Evolutionary conservation across 805 yeast species (phyloP), one percentile per base, ranked within the genome.

Genomic region (Kregervanrija fluxuum): DNA sequence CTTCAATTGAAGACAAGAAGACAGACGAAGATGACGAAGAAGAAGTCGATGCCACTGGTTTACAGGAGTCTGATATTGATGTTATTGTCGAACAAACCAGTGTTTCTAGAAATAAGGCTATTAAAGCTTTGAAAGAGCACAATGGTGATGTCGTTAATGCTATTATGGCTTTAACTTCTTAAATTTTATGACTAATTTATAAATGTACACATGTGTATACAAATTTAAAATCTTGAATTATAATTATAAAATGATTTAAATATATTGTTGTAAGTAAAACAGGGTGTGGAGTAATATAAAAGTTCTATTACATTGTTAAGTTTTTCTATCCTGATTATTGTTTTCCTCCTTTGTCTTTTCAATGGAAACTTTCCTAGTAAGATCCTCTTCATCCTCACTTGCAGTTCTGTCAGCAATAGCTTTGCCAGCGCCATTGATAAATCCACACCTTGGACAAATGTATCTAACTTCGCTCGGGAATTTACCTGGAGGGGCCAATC

Each of bases 101-200:
- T 61, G 93, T 81, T 51, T 77, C 96, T 45, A 82, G 89, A 74
- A 80, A 79, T 59, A 86, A 87, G 77, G 98, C 98, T 54, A 86
- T 80, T 59, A 85, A 84, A 69, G 95, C 97, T 58, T 77, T 93
- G 68, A 84, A 76, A 67, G 82, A 77, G 56, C 88, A 90, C 75
- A 78, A 85, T 59, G 89, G 90, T 68, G 98, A 93, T 68, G 82
- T 93, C 71, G 97, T 93, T 65, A 89, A 90, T 67, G 91, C 98
- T 57, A 88, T 91, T 68, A 87, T 91, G 95, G 80, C 85, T 54
- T 74, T 84, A 44, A 57, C 67, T 42, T 49, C 54, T 40, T 54
- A 58, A 43, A 32, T 46, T 36, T 38, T 37, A 32, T 43, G n/a
- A 32, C 11, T 45, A 43, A 28, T 42, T n/a, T 22, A 33, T n/a